Percentiles rank a stretch among this genome's conserved stretches.
phyloP scores from a whole-genome alignment of 2,329 filamentous ascomycete genomes.

The Paraphoma sp. region DNA sequence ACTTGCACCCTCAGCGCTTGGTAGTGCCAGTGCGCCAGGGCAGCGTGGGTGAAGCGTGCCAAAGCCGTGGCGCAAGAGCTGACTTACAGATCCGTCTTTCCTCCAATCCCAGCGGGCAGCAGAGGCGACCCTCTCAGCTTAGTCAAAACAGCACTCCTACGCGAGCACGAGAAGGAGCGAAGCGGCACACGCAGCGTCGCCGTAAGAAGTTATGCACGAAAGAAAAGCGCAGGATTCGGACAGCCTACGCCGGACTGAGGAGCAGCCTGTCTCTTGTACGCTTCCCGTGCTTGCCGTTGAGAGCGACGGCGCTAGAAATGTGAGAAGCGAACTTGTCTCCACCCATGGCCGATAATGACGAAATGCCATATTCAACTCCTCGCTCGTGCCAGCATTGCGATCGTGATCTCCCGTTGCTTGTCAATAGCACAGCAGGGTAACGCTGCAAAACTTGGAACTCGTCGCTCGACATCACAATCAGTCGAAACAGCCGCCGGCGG shows the following conservation, averaged over 20 bases:
- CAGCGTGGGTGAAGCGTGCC: slow-evolving; percentile 21
- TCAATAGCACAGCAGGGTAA: slow-evolving; percentile 26
- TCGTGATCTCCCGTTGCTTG: slow-evolving; percentile 17
- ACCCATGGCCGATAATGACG: slow-evolving; percentile 29
- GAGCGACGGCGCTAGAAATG: slow-evolving; percentile 28
- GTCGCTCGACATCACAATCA: background rate
- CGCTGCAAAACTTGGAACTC: slow-evolving; percentile 28
- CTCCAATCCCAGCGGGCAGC: slow-evolving; percentile 20
- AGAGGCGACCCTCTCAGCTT: slow-evolving; percentile 3
- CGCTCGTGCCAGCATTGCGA: background rate
- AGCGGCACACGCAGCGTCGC: background rate
- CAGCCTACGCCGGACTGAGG: background rate
- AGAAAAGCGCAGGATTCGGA: slow-evolving; percentile 6
- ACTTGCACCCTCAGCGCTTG: slow-evolving; percentile 27
- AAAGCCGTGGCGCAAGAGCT: slow-evolving; percentile 20
- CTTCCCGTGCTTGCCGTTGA: slow-evolving; percentile 27
- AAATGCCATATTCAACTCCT: slow-evolving; percentile 14
- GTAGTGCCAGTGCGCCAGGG: slow-evolving; percentile 21
- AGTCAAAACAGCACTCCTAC: background rate
- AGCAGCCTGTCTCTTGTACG: slow-evolving; percentile 8
- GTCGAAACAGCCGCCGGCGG: slow-evolving; percentile 24
- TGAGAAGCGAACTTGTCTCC: slow-evolving; percentile 25
- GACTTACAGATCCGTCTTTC: slow-evolving; percentile 24
- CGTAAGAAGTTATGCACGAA: slow-evolving; percentile 1
- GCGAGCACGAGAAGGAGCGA: background rate